Conservation (phyloP, 208 protist species). For the Vickermania spadyakhi region DNA sequence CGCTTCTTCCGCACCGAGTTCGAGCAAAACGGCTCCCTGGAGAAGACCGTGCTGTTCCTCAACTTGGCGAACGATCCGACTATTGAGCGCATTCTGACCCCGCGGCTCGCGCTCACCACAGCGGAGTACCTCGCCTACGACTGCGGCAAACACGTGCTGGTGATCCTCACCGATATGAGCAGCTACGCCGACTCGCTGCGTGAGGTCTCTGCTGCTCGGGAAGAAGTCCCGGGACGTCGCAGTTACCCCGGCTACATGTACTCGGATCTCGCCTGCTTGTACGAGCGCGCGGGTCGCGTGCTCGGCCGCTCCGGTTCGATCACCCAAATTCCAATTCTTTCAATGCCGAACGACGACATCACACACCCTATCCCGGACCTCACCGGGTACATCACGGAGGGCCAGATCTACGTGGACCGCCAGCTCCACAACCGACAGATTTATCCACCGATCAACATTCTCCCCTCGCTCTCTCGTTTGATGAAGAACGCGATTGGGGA, state of each 20-base stretch:
- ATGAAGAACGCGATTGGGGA: slow-evolving; percentile 99
- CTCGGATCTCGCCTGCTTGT: slow-evolving; percentile 99
- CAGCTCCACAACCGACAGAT: slow-evolving; percentile 98
- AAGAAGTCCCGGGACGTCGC: slow-evolving; percentile 99
- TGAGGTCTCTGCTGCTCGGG: slow-evolving; percentile 99
- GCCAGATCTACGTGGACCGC: slow-evolving; percentile 99
- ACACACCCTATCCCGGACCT: slow-evolving; percentile 99
- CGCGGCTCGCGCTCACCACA: slow-evolving; percentile 98
- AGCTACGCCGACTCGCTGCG: slow-evolving; percentile 99
- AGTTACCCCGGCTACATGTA: slow-evolving; percentile 99
- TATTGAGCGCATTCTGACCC: slow-evolving; percentile 99
- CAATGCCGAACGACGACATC: slow-evolving; percentile 99
- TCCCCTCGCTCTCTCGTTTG: slow-evolving; percentile 99
- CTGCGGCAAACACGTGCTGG: slow-evolving; percentile 99
- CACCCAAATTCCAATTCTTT: slow-evolving; percentile 99
- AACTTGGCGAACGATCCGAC: slow-evolving; percentile 99
- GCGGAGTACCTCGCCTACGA: slow-evolving; percentile 99
- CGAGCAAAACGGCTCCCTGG: slow-evolving; percentile 99
- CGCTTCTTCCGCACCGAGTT: slow-evolving; percentile 99
- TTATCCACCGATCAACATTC: slow-evolving; percentile 99
- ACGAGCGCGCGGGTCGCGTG: slow-evolving; percentile 99
- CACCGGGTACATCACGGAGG: slow-evolving; percentile 99
- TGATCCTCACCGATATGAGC: slow-evolving; percentile 99
- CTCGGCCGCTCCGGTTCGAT: slow-evolving; percentile 98
- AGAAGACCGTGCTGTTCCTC: slow-evolving; percentile 96